Percentiles rank a stretch among this genome's conserved stretches.
phyloP scores from a whole-genome alignment of 1,284 basidiomycete species.

The Marasmius oreades region DNA sequence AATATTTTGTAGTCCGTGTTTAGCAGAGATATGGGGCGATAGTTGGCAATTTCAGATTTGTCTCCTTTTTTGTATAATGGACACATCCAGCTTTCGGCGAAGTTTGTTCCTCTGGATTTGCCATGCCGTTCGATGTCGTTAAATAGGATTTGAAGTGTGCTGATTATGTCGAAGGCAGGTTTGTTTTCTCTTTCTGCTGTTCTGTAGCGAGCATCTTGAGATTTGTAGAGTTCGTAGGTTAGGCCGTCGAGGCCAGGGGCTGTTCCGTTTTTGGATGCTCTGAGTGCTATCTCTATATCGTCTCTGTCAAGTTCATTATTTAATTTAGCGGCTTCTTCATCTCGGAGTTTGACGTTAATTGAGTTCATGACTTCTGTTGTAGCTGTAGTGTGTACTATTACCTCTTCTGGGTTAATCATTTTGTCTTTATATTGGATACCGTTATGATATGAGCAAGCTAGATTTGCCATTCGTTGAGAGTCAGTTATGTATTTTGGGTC shows the following conservation, averaged over 20 bases:
- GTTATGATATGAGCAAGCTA: too few relatives aligned
- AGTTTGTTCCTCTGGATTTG: not conserved
- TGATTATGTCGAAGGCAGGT: slow-evolving; percentile 5
- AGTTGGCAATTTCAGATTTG: slow-evolving; percentile 16
- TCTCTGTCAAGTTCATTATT: too few relatives aligned
- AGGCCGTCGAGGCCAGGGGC: slow-evolving; percentile 16
- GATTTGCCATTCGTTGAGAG: too few relatives aligned
- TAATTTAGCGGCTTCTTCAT: too few relatives aligned
- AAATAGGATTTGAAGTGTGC: slow-evolving; percentile 8
- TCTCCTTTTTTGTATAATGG: slow-evolving; percentile 24
- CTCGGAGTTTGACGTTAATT: too few relatives aligned
- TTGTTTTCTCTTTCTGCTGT: slow-evolving; percentile 4
- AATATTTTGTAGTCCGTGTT: slow-evolving; percentile 14
- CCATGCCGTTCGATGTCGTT: slow-evolving; percentile 18
- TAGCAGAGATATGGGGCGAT: slow-evolving; percentile 14
- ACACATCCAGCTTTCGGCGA: slow-evolving; percentile 20
- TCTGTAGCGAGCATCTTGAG: not conserved
- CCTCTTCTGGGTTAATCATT: too few relatives aligned
- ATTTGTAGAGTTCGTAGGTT: slow-evolving; percentile 18
- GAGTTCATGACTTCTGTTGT: too few relatives aligned
- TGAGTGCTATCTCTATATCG: too few relatives aligned
- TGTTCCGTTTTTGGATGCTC: not conserved
- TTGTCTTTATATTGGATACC: too few relatives aligned
- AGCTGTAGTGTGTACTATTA: too few relatives aligned
- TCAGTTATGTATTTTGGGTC: slow-evolving; percentile 4